These are phyloP conservation scores for Pythium dissotocum DNA, from an alignment of 352 stramenopile genomes.

Conservation along the genomic window DNA sequence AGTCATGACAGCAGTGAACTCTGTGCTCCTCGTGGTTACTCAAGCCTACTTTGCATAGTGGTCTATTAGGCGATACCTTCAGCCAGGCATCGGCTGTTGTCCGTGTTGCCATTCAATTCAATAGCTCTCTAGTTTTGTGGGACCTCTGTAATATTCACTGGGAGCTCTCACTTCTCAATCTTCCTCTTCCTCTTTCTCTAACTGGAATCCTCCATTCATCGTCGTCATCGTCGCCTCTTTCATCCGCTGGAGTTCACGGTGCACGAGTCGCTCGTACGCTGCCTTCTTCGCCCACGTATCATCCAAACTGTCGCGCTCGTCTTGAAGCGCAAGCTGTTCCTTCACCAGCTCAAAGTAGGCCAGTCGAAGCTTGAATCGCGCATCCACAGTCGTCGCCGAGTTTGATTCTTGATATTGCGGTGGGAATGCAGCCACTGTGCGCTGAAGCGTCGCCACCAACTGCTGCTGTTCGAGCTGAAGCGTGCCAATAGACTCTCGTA, in stretches of 20 bases:
- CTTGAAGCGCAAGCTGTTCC: conserved; percentile 9
- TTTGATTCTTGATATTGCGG: not conserved
- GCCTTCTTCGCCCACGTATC: not conserved
- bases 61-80: no score
- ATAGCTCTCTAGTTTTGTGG: no score
- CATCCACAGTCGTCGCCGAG: not conserved
- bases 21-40: no score
- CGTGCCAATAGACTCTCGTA: not conserved
- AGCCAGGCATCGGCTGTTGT: no score
- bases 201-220: not conserved
- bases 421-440: no score
- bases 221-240: not conserved
- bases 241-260: conserved; percentile 7
- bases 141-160: no score
- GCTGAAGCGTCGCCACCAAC: not conserved
- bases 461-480: not conserved
- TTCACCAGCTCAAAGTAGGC: conserved; percentile 10
- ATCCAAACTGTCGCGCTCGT: not conserved
- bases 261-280: conserved; percentile 11
- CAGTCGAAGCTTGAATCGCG: not conserved
- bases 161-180: no score
- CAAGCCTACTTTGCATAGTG: no score
- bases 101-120: no score
- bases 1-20: no score
- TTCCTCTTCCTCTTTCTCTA: no score